Evolutionary conservation across 176 grass and related monocot genomes (phyloP), one percentile per base, ranked within the genome.

Genomic region (Ensete ventricosum): DNA sequence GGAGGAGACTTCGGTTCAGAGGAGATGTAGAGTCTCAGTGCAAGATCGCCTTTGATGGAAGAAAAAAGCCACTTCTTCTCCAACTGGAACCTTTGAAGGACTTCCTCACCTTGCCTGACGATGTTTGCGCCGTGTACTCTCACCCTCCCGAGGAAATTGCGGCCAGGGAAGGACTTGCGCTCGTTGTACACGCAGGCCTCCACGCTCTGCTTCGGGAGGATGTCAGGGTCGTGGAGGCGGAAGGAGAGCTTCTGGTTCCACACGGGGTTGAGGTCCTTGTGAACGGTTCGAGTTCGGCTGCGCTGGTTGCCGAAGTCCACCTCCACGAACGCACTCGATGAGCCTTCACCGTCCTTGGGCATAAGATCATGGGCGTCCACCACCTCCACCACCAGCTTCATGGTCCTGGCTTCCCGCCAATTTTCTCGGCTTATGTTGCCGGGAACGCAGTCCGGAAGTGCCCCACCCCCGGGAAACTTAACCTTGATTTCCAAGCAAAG

Each of bases 231-330:
- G 72, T 65, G 11, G 53, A 84, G 73, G 58, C 66, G 19, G 72
- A 84, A 84, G 34, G 54, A 78, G 54, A 84, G 68, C 75, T 74
- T 84, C 62, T 84, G 68, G 82, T 84, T 84, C 82, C 82, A 84
- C 14, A 50, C 71, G 21, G 82, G 82, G 57, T 84, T 73, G 55
- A 79, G 82, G 53, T 69, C 77, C 77, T 84, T 84, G 52, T 52
- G 82, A 3, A 79, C 53, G 13, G 82, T 84, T 58, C 77, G 72
- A 12, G 82, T 84, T 14, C 76, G 26, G 23, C 49, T 64, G 6
- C 77, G 57, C 60, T 84, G 82, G 67, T 84, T 84, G 55, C 59
- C 72, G 8, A 84, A 84, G 67, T 84, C 82, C 19, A 78, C 82
- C 64, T 84, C 82, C 0, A 65, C 82, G 48, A 66, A 84, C 7